Evolutionary conservation across 352 stramenopile genomes (phyloP), one percentile per base, ranked within the genome.

Genomic region (Globisporangium iwayamae): DNA sequence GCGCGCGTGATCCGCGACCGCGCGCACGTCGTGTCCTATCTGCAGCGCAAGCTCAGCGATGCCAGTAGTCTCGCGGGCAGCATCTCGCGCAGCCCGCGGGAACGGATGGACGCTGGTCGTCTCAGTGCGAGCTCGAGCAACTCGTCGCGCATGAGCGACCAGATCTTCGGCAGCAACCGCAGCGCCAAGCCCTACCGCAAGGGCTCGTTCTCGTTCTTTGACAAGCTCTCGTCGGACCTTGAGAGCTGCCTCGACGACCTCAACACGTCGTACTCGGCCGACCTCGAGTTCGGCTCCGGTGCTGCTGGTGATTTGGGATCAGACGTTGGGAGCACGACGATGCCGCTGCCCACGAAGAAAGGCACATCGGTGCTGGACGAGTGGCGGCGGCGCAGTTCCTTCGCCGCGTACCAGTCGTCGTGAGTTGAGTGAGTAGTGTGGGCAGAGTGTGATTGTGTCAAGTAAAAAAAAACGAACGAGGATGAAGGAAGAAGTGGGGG

Each of bases 121-220:
- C 66, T 84, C 38, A 95, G 87, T 57, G 75, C 72, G 36, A 90
- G 81, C 46, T 93, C 83, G 25, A 92, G 80, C 39, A 83, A 90
- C 52, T 90, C 82, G 34, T 87, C 76, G 52, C 70, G 56, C 20
- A 62, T 61, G 53, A 78, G 78, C 51, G 83, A 92, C 22, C 72
- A 79, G 20, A 68, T 76, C 56, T 58, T 75, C 7, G 57, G 59
- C 20, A 87, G 74, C 36, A 83, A 65, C 46, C 74, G 79, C 58
- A 87, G 60, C 51, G 56, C 52, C 43, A 84, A 76, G 59, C 64
- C 48, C 28, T 83, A 67, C 65, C 81, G 83, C 34, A 93, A 90
- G 64, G 83, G 86, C 60, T 95, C 87, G 47, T 95, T 95, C 53
- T 93, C 85, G 36, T 95, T 95, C 61, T 93, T 95, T 47, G 87